Conservation (phyloP, 169 alveolate genomes). For the Eimeria tenella region DNA sequence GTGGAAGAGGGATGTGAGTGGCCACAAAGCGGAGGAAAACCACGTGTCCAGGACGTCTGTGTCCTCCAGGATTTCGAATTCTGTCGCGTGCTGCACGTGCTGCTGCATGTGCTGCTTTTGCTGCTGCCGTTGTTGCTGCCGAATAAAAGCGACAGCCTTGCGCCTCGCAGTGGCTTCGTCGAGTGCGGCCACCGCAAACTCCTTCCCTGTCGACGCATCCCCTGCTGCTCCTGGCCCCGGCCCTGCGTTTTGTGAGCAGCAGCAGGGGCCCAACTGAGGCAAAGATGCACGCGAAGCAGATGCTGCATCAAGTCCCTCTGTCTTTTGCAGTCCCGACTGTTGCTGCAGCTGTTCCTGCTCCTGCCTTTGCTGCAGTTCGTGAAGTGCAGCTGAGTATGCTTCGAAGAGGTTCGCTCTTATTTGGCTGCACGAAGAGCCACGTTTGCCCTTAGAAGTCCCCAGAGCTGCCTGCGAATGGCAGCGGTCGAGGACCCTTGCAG, state of each 20-base stretch:
- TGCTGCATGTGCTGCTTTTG: neutral
- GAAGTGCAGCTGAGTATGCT: neutral
- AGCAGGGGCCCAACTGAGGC: neutral
- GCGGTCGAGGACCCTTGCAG: neutral
- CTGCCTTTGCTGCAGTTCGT: neutral
- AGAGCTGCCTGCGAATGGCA: neutral
- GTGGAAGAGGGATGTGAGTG: conserved; percentile 89
- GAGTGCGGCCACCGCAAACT: neutral
- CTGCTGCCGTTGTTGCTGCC: conserved; percentile 43
- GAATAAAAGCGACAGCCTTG: neutral
- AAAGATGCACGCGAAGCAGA: neutral
- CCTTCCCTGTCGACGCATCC: neutral
- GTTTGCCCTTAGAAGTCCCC: neutral
- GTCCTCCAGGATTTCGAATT: conserved; percentile 89
- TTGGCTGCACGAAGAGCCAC: neutral
- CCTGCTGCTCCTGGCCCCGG: neutral
- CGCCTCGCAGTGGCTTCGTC: conserved; percentile 22
- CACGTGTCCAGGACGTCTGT: conserved; percentile 99
- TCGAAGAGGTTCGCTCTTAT: neutral
- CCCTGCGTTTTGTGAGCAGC: neutral
- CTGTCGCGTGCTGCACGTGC: neutral
- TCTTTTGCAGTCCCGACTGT: neutral
- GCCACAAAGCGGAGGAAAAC: conserved; percentile 98
- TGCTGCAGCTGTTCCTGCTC: neutral
- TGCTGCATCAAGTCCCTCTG: neutral